A percentile compares a stretch with the other conserved stretches of the same genome.
Conservation (phyloP, 805 yeast genomes). For the Starmerella floris region DNA sequence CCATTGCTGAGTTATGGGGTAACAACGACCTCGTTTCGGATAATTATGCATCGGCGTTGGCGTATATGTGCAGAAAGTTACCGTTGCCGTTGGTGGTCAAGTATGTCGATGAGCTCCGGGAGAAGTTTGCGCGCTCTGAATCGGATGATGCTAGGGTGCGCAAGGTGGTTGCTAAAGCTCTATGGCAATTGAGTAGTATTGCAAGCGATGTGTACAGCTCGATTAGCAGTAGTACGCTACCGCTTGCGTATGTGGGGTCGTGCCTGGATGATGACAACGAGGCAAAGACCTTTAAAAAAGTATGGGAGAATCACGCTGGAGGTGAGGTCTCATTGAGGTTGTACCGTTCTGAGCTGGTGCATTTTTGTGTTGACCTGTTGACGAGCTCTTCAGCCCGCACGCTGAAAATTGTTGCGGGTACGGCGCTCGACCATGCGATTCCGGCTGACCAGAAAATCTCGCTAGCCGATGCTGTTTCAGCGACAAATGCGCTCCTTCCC, state of each 20-base stretch:
- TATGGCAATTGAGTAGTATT: conserved; percentile 38
- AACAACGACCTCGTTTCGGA: conserved; percentile 58
- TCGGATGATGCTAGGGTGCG: conserved; percentile 6
- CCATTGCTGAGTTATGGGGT: conserved; percentile 49
- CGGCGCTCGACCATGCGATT: conserved; percentile 42
- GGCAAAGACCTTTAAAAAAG: conserved; percentile 42
- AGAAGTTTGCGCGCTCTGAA: conserved; percentile 38
- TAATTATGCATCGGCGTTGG: conserved; percentile 69
- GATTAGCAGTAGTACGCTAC: conserved; percentile 53
- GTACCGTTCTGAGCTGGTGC: conserved; percentile 55
- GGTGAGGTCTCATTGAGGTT: conserved; percentile 55
- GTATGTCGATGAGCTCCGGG: conserved; percentile 39
- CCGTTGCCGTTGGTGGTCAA: conserved; percentile 38
- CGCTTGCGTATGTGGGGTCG: conserved; percentile 65
- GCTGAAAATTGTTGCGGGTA: conserved; percentile 58
- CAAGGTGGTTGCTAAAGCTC: conserved; percentile 35
- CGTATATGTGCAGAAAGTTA: conserved; percentile 58
- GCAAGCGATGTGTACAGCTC: conserved; percentile 55
- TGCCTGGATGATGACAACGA: conserved; percentile 39
- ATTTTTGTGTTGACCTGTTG: conserved; percentile 38
- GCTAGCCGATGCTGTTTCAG: conserved; percentile 30
- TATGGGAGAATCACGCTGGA: conserved; percentile 73
- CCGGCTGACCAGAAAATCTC: conserved; percentile 31
- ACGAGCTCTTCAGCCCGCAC: conserved; percentile 42
- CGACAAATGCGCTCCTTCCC: conserved; percentile 51